phyloP scores from a whole-genome alignment of 768 basidiomycete species.

The Amanita pseudoporphyria region DNA sequence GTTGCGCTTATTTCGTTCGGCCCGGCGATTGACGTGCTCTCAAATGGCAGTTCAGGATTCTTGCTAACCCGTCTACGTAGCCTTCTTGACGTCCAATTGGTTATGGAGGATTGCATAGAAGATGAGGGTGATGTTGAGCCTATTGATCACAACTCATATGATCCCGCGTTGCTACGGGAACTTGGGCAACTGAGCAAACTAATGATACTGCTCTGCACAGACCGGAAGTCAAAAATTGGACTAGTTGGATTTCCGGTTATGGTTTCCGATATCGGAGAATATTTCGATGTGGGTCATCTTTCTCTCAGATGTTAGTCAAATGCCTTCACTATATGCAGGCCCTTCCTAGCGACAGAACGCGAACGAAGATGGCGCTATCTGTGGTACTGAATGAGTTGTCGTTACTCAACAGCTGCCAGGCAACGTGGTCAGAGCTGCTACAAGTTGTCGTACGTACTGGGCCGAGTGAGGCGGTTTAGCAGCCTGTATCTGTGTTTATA shows the following conservation, averaged over 20 bases:
- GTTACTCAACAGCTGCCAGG: slow-evolving; percentile 41
- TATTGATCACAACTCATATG: background rate
- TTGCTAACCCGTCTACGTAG: background rate
- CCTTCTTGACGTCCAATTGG: background rate
- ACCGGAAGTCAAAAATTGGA: slow-evolving; percentile 21
- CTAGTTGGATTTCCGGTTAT: slow-evolving; percentile 12
- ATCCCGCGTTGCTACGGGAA: slow-evolving; percentile 8
- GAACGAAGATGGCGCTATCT: slow-evolving; percentile 35
- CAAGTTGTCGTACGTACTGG: background rate
- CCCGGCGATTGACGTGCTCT: background rate
- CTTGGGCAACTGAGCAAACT: slow-evolving; percentile 13
- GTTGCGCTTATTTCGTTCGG: slow-evolving; percentile 21
- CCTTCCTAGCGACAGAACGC: slow-evolving; percentile 24
- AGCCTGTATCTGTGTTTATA: slow-evolving; percentile 1
- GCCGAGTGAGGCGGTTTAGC: background rate
- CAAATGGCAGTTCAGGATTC: background rate
- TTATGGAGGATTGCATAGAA: background rate
- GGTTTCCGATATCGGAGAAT: slow-evolving; percentile 20
- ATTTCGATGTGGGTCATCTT: slow-evolving; percentile 25
- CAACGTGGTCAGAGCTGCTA: slow-evolving; percentile 27
- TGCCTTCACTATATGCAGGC: slow-evolving; percentile 19
- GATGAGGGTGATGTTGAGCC: background rate
- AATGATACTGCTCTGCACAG: slow-evolving; percentile 22
- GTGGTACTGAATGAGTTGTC: slow-evolving; percentile 41
- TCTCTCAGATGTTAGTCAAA: background rate